Percentiles rank a stretch among this genome's conserved stretches.
These are phyloP conservation scores for Xylaria acuta DNA, from an alignment of 495 filamentous ascomycete genomes.

Conservation along the genomic window DNA sequence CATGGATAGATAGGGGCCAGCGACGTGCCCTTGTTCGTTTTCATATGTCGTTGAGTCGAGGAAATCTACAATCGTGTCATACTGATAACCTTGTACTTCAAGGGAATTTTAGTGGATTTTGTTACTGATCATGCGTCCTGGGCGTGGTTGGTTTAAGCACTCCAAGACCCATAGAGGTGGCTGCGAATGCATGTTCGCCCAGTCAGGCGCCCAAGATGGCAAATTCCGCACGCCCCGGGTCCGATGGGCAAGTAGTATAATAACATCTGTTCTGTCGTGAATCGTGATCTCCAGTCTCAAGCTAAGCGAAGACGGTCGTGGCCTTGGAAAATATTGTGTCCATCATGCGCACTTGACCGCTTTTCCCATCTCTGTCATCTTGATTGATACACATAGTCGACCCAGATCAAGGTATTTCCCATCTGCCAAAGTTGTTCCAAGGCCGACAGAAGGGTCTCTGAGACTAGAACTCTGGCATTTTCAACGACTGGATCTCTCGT, in stretches of 20 bases:
- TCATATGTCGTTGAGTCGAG: not conserved
- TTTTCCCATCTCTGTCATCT: not conserved
- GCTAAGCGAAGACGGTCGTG: not conserved
- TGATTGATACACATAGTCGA: slow-evolving; percentile 3
- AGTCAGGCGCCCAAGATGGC: not conserved
- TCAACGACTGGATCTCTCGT: not conserved
- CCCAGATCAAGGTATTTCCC: not conserved
- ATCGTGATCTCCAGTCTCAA: not conserved
- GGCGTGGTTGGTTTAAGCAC: not conserved
- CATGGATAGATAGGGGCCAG: not conserved
- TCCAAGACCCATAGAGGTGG: not conserved
- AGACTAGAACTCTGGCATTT: not conserved
- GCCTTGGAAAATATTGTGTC: not conserved
- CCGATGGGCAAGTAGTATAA: not conserved
- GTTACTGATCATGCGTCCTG: not conserved
- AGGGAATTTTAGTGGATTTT: not conserved
- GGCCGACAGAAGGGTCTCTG: not conserved
- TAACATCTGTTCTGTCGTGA: not conserved
- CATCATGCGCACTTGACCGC: not conserved
- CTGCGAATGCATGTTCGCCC: not conserved
- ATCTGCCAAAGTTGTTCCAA: slow-evolving; percentile 1
- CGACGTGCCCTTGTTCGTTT: not conserved
- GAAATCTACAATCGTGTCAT: not conserved
- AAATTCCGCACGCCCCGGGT: not conserved
- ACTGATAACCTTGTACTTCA: not conserved